phyloP scores from a whole-genome alignment of 768 basidiomycete species.

The Leccinum sublutescens region DNA sequence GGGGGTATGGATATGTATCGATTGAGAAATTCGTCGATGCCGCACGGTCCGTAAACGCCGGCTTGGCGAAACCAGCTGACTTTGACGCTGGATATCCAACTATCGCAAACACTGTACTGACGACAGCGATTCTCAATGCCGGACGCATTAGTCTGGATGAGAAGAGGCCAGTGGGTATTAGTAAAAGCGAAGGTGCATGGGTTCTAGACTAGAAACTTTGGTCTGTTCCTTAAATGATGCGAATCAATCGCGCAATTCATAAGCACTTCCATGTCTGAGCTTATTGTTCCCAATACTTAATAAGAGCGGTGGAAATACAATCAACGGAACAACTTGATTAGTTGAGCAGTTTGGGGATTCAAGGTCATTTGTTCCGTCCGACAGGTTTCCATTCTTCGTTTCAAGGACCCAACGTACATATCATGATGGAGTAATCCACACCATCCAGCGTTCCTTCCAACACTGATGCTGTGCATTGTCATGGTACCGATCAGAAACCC shows the following conservation, averaged over 20 bases:
- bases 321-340: not conserved
- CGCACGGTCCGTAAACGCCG: constrained; percentile 73
- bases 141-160: constrained; percentile 90
- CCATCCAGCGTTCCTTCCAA: not conserved
- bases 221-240: not conserved
- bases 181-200: constrained; percentile 63
- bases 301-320: not conserved
- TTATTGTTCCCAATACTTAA: not conserved
- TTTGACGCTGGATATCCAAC: constrained; percentile 89
- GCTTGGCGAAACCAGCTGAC: constrained; percentile 59
- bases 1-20: constrained; percentile 88
- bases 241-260: constrained; percentile 8
- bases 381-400: not conserved
- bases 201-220: constrained; percentile 53
- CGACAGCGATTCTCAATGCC: constrained; percentile 86
- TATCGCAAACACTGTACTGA: constrained; percentile 83
- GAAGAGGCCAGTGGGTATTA: constrained; percentile 79
- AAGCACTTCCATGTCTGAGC: not conserved
- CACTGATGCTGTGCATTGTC: constrained; percentile 15
- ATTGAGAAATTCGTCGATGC: constrained; percentile 93
- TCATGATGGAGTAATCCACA: not conserved
- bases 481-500: constrained; percentile 15
- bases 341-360: not conserved
- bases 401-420: not conserved
- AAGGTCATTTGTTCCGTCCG: not conserved